Conservation (phyloP, 169 alveolate species). For the Eimeria falciformis region DNA sequence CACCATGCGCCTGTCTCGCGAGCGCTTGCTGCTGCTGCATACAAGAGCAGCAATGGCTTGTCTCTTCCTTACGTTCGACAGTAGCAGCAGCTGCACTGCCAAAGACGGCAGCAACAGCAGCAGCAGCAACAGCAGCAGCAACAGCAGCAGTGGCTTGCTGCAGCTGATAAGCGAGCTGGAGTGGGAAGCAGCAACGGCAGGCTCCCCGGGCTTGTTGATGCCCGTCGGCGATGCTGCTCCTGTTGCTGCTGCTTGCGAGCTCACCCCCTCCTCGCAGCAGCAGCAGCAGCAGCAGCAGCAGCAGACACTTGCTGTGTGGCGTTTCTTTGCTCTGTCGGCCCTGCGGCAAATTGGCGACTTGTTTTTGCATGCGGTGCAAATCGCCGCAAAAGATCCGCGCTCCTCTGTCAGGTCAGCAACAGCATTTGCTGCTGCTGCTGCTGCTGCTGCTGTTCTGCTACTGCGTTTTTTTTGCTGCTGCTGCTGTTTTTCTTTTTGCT, state of each 20-base stretch:
- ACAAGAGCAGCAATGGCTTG: slow-evolving; percentile 64
- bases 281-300: slow-evolving; percentile 66
- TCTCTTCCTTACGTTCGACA: slow-evolving; percentile 35
- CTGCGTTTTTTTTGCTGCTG: neutral
- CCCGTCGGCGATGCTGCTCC: slow-evolving; percentile 44
- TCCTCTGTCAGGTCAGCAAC: slow-evolving; percentile 32
- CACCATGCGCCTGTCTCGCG: slow-evolving; percentile 42
- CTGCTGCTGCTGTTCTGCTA: neutral
- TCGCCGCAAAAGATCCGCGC: slow-evolving; percentile 48
- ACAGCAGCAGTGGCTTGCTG: slow-evolving; percentile 53
- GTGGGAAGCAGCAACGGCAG: slow-evolving; percentile 62
- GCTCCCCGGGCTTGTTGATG: slow-evolving; percentile 33
- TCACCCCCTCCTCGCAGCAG: slow-evolving; percentile 4
- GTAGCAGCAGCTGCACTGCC: slow-evolving; percentile 4
- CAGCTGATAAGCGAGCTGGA: slow-evolving; percentile 45
- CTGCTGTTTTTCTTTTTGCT: neutral
- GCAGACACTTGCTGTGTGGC: slow-evolving; percentile 22
- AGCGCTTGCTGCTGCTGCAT: slow-evolving; percentile 57
- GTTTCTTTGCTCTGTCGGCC: slow-evolving; percentile 61
- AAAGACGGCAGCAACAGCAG: neutral
- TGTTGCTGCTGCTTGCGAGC: slow-evolving; percentile 18
- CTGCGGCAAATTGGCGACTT: slow-evolving; percentile 62
- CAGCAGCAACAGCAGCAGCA: neutral
- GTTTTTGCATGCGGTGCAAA: slow-evolving; percentile 53
- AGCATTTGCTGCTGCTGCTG: neutral